Evolutionary conservation across 768 basidiomycete species (phyloP).

Genomic region (Suillus variegatus): DNA sequence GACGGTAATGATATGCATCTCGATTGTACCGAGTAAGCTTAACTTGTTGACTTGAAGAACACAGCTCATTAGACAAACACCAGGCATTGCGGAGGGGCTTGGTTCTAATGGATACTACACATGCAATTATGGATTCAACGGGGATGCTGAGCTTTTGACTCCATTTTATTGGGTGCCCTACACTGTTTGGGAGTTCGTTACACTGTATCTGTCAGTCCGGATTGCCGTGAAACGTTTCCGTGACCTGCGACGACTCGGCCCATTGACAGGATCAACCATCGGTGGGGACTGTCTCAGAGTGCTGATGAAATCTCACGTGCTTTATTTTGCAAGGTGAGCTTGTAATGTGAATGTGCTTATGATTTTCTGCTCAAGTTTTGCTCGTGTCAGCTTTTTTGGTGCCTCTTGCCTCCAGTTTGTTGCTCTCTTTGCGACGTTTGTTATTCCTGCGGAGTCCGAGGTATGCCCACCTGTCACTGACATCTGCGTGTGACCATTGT

Average conservation of each 20-base stretch:
- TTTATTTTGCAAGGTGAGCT: not conserved
- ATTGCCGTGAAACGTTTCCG: not conserved
- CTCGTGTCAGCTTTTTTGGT: not conserved
- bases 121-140: not conserved
- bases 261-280: not conserved
- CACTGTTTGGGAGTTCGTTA: not conserved
- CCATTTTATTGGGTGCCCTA: not conserved
- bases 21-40: too few relatives aligned
- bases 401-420: not conserved
- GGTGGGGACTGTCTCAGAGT: not conserved
- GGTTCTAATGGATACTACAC: too few relatives aligned
- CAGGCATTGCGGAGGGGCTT: too few relatives aligned
- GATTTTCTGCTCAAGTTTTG: not conserved
- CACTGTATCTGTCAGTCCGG: not conserved
- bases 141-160: not conserved
- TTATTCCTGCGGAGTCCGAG: rapidly evolving
- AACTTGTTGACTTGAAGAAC: not conserved
- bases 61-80: not conserved
- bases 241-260: not conserved
- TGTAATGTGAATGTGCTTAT: not conserved
- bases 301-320: not conserved
- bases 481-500: not conserved
- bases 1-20: too few relatives aligned
- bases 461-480: not conserved
- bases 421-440: rapidly evolving